Evolutionary conservation across 805 yeast genomes (phyloP).

Genomic region (Kodamaea kaohsiungensis): DNA sequence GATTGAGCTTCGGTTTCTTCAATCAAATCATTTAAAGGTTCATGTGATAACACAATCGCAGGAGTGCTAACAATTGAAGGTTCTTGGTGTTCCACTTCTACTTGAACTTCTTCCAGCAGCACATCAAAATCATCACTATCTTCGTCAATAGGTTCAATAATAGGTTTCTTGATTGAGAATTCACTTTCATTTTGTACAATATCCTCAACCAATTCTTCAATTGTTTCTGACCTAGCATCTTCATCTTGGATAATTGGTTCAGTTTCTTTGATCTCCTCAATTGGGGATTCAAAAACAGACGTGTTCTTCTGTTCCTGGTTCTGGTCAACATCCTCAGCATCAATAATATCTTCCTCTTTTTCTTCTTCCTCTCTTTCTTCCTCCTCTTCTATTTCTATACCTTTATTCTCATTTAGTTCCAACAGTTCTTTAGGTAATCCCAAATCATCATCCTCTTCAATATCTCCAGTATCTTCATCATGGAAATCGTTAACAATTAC

Average conservation of each 20-base stretch:
- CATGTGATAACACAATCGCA: neutral
- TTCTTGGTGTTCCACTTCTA: neutral
- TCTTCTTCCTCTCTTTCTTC: neutral
- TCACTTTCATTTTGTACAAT: neutral
- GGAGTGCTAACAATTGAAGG: neutral
- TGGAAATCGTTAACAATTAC: neutral
- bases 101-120: neutral
- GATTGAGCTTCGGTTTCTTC: neutral
- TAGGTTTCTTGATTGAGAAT: neutral
- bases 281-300: neutral
- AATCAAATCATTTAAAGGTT: neutral
- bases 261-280: neutral
- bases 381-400: neutral
- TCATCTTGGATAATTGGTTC: neutral
- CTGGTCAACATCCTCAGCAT: neutral
- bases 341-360: neutral
- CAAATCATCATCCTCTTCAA: neutral
- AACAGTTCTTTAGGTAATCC: neutral
- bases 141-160: neutral
- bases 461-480: neutral
- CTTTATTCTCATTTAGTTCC: neutral
- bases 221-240: neutral
- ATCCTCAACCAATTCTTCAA: neutral
- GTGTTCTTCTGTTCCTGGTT: neutral
- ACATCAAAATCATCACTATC: neutral